Percentiles rank a stretch among this genome's conserved stretches.
Conservation (phyloP, 2,329 filamentous ascomycete species). For the Aschersonia sp. region DNA sequence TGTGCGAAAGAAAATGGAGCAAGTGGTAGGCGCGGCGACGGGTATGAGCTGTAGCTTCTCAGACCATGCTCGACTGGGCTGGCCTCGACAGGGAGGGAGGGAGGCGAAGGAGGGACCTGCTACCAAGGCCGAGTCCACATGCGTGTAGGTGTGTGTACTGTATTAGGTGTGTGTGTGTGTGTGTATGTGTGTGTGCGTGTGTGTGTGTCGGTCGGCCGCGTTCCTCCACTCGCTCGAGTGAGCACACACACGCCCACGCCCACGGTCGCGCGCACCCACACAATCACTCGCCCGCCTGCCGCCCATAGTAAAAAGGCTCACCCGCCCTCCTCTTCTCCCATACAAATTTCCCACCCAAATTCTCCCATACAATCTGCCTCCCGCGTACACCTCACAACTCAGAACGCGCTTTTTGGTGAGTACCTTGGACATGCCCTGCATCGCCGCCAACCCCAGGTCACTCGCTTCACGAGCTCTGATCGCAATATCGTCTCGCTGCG, state of each 20-base stretch:
- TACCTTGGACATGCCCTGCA: conserved; percentile 25
- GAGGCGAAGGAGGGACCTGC: too few relatives aligned
- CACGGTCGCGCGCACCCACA: conserved; percentile 20
- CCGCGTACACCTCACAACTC: conserved; percentile 28
- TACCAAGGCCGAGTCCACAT: too few relatives aligned
- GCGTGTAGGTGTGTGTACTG: too few relatives aligned
- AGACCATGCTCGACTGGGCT: conserved; percentile 1
- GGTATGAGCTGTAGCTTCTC: conserved; percentile 1
- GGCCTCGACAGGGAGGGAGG: neutral
- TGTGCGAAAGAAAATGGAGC: neutral
- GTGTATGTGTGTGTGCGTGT: neutral
- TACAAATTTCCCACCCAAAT: conserved; percentile 45
- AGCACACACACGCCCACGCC: conserved; percentile 7
- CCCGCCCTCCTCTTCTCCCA: conserved; percentile 42
- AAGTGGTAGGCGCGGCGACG: neutral
- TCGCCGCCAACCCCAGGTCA: conserved; percentile 18
- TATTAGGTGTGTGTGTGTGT: too few relatives aligned
- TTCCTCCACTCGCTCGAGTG: conserved; percentile 10
- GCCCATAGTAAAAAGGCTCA: conserved; percentile 50
- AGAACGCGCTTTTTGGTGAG: conserved; percentile 32
- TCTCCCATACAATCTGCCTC: conserved; percentile 32
- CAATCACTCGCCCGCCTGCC: conserved; percentile 35
- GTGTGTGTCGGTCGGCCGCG: conserved; percentile 10
- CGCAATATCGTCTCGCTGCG: neutral
- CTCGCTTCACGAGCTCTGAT: conserved; percentile 6